Percentiles rank a stretch among this genome's conserved stretches.
Evolutionary conservation across 345 rosid genomes (phyloP).

Genomic region (Moricandia arvensis): DNA sequence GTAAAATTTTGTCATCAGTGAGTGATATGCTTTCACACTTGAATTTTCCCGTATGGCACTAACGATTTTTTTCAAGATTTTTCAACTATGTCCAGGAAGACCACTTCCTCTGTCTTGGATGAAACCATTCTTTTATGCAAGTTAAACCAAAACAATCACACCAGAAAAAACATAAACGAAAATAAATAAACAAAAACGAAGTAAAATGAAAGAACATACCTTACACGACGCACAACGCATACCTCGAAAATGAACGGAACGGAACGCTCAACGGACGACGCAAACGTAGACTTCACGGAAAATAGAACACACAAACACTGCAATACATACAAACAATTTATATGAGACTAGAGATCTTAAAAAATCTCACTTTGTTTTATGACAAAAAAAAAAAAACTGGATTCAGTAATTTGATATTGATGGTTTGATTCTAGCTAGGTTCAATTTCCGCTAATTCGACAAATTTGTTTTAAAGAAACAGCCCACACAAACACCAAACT

Average conservation of each 20-base stretch:
- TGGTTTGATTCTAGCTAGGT: not conserved
- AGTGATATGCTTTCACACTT: not conserved
- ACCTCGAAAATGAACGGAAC: slow-evolving; percentile 27
- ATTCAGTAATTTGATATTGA: not conserved
- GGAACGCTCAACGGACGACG: not conserved
- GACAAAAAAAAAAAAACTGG: not conserved
- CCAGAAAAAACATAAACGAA: not conserved
- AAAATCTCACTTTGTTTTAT: not conserved
- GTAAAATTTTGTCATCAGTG: not conserved
- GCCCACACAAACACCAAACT: too few relatives aligned
- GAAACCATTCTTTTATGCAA: not conserved
- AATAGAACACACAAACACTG: slow-evolving; percentile 16
- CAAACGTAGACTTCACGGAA: slow-evolving; percentile 29
- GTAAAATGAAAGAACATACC: slow-evolving; percentile 14
- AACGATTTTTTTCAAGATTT: too few relatives aligned
- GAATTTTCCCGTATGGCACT: not conserved
- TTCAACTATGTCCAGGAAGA: not conserved
- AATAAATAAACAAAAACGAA: not conserved
- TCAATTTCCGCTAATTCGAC: not conserved
- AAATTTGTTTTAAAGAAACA: not conserved
- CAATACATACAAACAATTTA: not conserved
- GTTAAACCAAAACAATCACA: not conserved
- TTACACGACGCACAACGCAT: slow-evolving; percentile 21
- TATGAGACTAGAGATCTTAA: not conserved
- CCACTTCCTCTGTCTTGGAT: not conserved